phyloP scores from a whole-genome alignment of 140 eudicot species.

The Stevia rebaudiana region DNA sequence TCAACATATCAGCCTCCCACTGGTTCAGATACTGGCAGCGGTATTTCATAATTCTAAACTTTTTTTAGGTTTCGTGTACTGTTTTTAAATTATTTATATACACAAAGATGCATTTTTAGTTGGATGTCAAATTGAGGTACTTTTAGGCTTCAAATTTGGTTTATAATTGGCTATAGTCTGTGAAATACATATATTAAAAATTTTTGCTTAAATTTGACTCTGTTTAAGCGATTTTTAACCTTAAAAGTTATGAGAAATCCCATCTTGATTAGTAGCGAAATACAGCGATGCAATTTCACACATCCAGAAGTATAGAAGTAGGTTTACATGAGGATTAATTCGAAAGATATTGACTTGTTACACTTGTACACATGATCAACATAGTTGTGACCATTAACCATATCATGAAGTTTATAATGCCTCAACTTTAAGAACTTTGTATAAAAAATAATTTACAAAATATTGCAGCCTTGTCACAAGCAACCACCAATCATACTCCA shows the following conservation, averaged over 20 bases:
- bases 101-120: not conserved
- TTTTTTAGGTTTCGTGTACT: not conserved
- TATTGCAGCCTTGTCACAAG: slow-evolving; percentile 58
- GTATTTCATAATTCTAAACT: slow-evolving; percentile 4
- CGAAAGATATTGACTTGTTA: not conserved
- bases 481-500: slow-evolving; percentile 53
- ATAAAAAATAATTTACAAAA: not conserved
- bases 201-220: not conserved
- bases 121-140: slow-evolving; percentile 4
- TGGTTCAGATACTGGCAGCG: slow-evolving; percentile 28
- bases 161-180: not conserved
- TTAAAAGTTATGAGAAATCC: not conserved
- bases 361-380: not conserved
- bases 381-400: not conserved
- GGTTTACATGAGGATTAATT: not conserved
- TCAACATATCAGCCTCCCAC: slow-evolving; percentile 41
- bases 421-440: slow-evolving; percentile 3
- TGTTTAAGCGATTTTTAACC: not conserved
- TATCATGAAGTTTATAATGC: not conserved
- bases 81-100: not conserved
- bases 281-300: not conserved
- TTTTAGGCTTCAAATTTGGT: slow-evolving; percentile 1
- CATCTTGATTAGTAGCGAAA: not conserved
- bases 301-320: not conserved
- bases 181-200: not conserved